These are phyloP conservation scores for Scedosporium boydii DNA, from an alignment of 2,329 filamentous ascomycete genomes.

Conservation along the genomic window DNA sequence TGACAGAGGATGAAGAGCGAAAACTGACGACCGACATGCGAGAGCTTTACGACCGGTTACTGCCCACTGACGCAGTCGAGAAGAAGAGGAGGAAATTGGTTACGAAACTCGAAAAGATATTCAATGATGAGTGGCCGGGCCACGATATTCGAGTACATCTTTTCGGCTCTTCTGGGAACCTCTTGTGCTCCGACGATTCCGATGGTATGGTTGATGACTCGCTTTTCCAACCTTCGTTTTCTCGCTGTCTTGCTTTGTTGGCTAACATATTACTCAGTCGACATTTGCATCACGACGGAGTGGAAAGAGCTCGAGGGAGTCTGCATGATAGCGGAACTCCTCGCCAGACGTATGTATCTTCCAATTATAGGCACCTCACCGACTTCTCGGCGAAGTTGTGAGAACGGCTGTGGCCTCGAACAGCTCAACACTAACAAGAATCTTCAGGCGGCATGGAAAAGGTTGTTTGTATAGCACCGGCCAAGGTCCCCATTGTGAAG, in stretches of 20 bases:
- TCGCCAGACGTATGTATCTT: slow-evolving; percentile 67
- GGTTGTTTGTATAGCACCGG: slow-evolving; percentile 86
- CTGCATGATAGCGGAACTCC: slow-evolving; percentile 78
- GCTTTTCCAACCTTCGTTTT: background rate
- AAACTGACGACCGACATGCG: slow-evolving; percentile 75
- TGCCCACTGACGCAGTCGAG: slow-evolving; percentile 74
- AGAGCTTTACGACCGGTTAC: slow-evolving; percentile 73
- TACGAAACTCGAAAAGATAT: slow-evolving; percentile 76
- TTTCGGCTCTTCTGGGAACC: slow-evolving; percentile 96
- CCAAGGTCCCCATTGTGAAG: slow-evolving; percentile 97
- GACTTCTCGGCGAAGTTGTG: background rate
- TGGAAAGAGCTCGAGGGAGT: slow-evolving; percentile 83
- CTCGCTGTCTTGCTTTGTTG: background rate
- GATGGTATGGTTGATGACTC: slow-evolving; percentile 56
- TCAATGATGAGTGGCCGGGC: slow-evolving; percentile 87
- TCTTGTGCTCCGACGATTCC: slow-evolving; percentile 89
- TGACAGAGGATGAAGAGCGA: slow-evolving; percentile 64
- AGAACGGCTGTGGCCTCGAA: background rate
- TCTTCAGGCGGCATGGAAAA: slow-evolving; percentile 85
- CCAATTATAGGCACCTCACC: background rate
- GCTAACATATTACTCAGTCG: slow-evolving; percentile 51
- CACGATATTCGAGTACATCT: slow-evolving; percentile 83
- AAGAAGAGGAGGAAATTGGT: slow-evolving; percentile 66
- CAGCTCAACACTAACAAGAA: slow-evolving; percentile 20
- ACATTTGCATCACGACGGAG: slow-evolving; percentile 92